phyloP scores from a whole-genome alignment of 352 stramenopile genomes.

The Phytophthora europaea region DNA sequence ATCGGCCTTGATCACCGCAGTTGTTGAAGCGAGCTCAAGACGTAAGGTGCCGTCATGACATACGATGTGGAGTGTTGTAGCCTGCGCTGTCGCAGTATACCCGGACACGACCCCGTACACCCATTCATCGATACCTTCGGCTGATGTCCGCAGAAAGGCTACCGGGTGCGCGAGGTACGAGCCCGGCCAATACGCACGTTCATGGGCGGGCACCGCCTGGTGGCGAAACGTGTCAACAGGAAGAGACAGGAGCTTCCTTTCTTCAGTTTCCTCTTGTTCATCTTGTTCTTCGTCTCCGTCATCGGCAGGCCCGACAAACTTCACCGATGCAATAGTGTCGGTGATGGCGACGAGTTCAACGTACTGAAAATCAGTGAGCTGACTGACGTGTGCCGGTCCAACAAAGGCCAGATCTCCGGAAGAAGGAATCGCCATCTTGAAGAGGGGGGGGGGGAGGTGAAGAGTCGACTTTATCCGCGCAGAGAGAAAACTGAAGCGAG shows the following conservation, averaged over 20 bases:
- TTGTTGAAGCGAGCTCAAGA: background rate
- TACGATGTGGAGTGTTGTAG: background rate
- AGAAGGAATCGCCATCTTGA: background rate
- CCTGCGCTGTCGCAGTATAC: background rate
- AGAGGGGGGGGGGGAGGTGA: background rate
- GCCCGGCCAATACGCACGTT: background rate
- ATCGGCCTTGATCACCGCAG: constrained; percentile 4
- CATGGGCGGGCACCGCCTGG: background rate
- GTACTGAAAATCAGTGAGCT: background rate
- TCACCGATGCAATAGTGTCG: background rate
- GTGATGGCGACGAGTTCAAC: background rate
- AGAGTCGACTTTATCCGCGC: background rate
- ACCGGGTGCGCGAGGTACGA: constrained; percentile 5
- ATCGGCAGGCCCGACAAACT: background rate
- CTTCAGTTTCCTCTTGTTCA: too few species aligned
- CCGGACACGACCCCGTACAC: constrained; percentile 7
- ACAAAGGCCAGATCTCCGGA: background rate
- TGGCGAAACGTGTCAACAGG: constrained; percentile 1
- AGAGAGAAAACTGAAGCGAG: background rate
- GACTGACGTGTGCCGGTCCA: background rate
- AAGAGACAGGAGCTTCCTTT: too few species aligned
- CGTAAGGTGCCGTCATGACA: background rate
- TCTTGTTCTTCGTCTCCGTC: background rate
- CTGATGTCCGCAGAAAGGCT: background rate
- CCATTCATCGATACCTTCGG: constrained; percentile 6